Evolutionary conservation across 1,139 yeast species (phyloP), one percentile per base, ranked within the genome.

Genomic region (Saccharomyces hybrid): DNA sequence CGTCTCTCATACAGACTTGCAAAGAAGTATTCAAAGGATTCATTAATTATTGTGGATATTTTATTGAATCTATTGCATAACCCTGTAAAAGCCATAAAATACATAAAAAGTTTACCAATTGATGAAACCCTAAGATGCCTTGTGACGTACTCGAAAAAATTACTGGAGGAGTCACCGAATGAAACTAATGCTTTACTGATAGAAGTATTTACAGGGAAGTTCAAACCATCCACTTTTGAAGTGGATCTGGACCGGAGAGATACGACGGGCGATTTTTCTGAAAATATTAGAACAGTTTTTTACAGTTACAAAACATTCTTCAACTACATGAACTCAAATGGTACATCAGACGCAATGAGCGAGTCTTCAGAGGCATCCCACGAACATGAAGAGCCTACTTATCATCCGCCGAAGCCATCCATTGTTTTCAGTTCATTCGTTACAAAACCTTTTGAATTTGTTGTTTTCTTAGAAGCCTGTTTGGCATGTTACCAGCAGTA

Each of bases 401-500:
- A 91, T 66, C 84, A 86, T 55, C 97, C 98, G 1, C 99, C 99
- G 1, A 79, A 84, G 54, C 98, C 99, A 3, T 79, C 91, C 53
- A 75, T 93, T 47, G 88, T 93, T 2, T 95, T 90, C 67, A 83
- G 95, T 1, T 83, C 95, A 1, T 95, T 93, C 68, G 82, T 88
- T 14, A 82, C 85, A 63, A 89, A 87, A 66, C 90, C 95, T 0
- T 81, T 84, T 64, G 95, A 91, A 64, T 91, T 93, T 76, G 95
- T 91, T 20, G 87, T 88, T n/a, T 91, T 95, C 61, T 72, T 93
- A 54, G 99, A 93, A 67, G 97, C 98, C 0, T 89, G 97, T 64
- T 73, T 90, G 16, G 89, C 86, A 61, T 79, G 88, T 7, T 88
- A 88, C 67, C 91, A 86, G 57, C 79, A 77, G 57, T 87, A 83